These are phyloP conservation scores for Syncephalastrum contaminatum DNA, from an alignment of 371 early-diverging fungal species.

Conservation along the genomic window DNA sequence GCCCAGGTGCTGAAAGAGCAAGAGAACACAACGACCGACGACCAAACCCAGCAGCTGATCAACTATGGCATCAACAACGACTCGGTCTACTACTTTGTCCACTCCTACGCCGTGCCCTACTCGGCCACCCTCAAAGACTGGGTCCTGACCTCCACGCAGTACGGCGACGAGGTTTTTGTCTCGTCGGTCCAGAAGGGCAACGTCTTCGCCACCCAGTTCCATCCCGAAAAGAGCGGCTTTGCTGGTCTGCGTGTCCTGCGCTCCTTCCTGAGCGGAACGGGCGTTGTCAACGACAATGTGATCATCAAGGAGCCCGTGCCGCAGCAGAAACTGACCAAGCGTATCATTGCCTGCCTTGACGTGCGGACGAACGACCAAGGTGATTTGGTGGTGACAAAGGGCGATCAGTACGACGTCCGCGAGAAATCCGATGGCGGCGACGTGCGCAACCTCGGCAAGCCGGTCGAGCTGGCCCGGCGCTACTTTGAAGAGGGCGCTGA, in stretches of 20 bases:
- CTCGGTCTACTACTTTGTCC: constrained; percentile 92
- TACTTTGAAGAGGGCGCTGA: constrained; percentile 97
- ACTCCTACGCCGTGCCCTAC: constrained; percentile 87
- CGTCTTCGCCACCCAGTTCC: constrained; percentile 96
- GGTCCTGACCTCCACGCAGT: constrained; percentile 79
- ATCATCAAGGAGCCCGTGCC: constrained; percentile 28
- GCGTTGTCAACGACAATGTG: constrained; percentile 33
- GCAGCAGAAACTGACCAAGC: constrained; percentile 71
- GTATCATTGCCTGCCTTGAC: constrained; percentile 97
- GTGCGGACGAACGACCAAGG: constrained; percentile 95
- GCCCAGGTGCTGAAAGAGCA: constrained; percentile 48
- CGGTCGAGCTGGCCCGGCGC: constrained; percentile 88
- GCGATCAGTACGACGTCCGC: constrained; percentile 98
- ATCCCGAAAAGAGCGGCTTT: constrained; percentile 95
- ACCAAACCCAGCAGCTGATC: constrained; percentile 27
- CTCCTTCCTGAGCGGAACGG: constrained; percentile 72
- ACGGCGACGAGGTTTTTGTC: constrained; percentile 85
- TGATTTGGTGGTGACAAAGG: constrained; percentile 97
- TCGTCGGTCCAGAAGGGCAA: constrained; percentile 81
- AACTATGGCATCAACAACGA: constrained; percentile 46
- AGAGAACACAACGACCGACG: background rate
- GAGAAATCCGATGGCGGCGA: constrained; percentile 70
- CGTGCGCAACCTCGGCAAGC: constrained; percentile 96
- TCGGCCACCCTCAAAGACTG: constrained; percentile 53
- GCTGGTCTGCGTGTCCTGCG: constrained; percentile 83